Conservation (phyloP, 2,329 filamentous ascomycete species). For the Ilyonectria mors-panacis region DNA sequence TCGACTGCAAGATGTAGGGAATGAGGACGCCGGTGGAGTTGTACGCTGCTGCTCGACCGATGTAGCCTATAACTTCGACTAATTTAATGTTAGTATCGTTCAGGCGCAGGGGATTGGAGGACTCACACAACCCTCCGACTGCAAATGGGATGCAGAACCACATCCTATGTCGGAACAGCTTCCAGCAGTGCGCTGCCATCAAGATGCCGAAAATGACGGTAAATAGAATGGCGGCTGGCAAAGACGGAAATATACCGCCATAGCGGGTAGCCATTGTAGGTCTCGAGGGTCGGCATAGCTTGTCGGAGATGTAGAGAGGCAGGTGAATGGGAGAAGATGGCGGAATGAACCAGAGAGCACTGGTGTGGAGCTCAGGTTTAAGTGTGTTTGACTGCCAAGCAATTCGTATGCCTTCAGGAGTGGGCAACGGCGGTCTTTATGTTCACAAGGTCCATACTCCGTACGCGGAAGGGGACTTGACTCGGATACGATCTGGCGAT, state of each 20-base stretch:
- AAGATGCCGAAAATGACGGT: constrained; percentile 59
- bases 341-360: no score
- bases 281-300: constrained; percentile 40
- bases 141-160: constrained; percentile 66
- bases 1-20: constrained; percentile 58
- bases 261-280: constrained; percentile 42
- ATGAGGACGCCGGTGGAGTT: constrained; percentile 53
- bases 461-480: no score
- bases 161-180: constrained; percentile 58
- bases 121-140: constrained; percentile 62
- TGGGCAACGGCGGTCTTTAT: no score
- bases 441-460: no score
- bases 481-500: no score
- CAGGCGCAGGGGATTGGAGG: constrained; percentile 3
- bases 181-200: constrained; percentile 58
- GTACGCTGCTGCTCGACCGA: constrained; percentile 52
- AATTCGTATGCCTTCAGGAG: no score
- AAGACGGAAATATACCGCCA: constrained; percentile 56
- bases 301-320: neutral
- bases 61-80: constrained; percentile 57
- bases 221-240: constrained; percentile 63
- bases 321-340: neutral
- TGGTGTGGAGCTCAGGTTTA: no score
- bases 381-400: no score
- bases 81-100: neutral